Evolutionary conservation across 75 land plant species (phyloP).

Genomic region (Cunninghamia lanceolata): DNA sequence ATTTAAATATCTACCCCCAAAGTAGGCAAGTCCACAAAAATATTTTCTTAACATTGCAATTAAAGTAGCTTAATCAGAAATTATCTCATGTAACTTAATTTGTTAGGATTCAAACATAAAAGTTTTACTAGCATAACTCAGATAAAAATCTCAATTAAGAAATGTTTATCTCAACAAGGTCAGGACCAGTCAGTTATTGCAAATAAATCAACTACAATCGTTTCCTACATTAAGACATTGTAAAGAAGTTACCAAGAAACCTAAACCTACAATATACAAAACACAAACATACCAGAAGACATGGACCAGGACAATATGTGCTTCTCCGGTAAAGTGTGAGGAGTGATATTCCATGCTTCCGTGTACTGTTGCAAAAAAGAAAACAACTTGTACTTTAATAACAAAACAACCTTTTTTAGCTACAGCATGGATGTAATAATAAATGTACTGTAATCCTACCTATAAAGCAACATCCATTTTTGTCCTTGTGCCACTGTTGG

Average conservation of each 20-base stretch:
- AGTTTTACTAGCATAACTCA: neutral
- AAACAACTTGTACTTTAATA: constrained; percentile 2
- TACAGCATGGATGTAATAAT: neutral
- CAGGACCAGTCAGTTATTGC: neutral
- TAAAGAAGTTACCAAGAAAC: neutral
- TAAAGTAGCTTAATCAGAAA: neutral
- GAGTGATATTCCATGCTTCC: constrained; percentile 92
- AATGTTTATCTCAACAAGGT: neutral
- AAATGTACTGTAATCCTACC: constrained; percentile 27
- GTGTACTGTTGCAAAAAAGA: constrained; percentile 53
- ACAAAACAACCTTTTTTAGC: neutral
- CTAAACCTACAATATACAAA: neutral
- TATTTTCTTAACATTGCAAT: neutral
- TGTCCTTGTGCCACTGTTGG: constrained; percentile 70
- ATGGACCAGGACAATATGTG: constrained; percentile 64
- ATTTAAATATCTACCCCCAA: neutral
- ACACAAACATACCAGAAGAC: constrained; percentile 56
- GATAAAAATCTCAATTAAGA: neutral
- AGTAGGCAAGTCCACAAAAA: neutral
- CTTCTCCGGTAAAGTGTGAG: constrained; percentile 82
- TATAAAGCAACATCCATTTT: constrained; percentile 82
- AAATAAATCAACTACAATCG: neutral
- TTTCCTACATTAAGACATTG: neutral
- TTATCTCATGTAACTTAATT: neutral
- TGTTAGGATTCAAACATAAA: neutral